Evolutionary conservation across 306 rosid genomes (phyloP), one percentile per base, ranked within the genome.

Genomic region (Vigna hirtella): DNA sequence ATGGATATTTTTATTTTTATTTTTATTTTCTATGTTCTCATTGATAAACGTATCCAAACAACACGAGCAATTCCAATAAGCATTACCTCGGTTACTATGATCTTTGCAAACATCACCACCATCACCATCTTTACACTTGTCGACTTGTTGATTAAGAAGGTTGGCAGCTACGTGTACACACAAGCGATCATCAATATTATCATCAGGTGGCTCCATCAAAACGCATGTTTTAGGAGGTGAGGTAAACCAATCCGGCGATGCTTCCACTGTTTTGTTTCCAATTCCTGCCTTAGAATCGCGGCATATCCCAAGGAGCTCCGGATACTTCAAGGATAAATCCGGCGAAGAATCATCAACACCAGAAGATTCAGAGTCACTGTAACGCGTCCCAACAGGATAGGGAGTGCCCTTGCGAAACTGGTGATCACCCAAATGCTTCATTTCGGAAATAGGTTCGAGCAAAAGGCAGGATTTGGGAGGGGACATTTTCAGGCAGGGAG

Each of bases 161-260:
- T 34, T 47, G 26, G 73, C 65, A 0, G 76, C 45, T 55, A 20
- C 38, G 16, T 61, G 66, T 30, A 61, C 42, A 61, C 20, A 3
- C 20, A 9, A 61, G 20, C 8, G 42, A 30, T 6, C 9, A 30
- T 28, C 66, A 28, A 58, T 12, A 59, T 77, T 79, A 65, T 86
- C 93, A 78, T 91, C 90, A 48, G 86, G 81, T 47, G 93, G 93
- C 70, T 91, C 82, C 66, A 96, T 85, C 85, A 96, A 56, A 83
- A 91, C 88, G 78, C 99, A 96, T 32, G 98, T 83, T 87, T 90
- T 96, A 16, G 94, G 99, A 51, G 99, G 99, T 12, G 99, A 96
- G 47, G 86, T 66, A 66, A 80, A 83, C 98, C 99, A 96, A 72
- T 79, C 86, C 5, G 93, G 96, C 5, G 98, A 96, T 15, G 83